Base-by-base conservation (phyloP, 345 rosid species). In the Brassica incana region DNA sequence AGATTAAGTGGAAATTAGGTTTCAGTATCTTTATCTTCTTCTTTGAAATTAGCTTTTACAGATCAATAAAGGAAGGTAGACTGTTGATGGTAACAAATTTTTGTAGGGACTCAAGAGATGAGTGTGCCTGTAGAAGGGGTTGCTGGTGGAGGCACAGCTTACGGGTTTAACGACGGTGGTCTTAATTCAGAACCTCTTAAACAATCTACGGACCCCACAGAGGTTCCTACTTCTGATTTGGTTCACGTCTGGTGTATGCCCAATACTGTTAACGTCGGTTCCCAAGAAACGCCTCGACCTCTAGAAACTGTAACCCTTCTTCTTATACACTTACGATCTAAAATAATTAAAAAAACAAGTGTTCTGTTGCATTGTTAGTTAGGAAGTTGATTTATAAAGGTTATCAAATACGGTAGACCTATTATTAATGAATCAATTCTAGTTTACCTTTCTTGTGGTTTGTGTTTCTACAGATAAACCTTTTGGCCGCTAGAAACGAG, bases 61-160 rank as follows among this genome's bases (percentile, higher is more conserved):
- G 0, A 4, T 40, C 11, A 40, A 40, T n/a, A 3, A 52, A 48
- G 25, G 25, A 23, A 23, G 25, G 25, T 23, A 23, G 25, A 23
- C 25, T 23, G 25, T 23, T 23, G 25, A 23, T 23, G 25, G 25
- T 23, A 23, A 23, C 25, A 23, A 23, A 23, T 0, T 68, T 75
- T 0, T 71, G 77, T 60, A 81, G 77, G 60, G 62, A 48, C 71
- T 45, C 74, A 66, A 65, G 84, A 76, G 10, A 72, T 77, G 69
- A 67, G 1, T 77, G 75, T 81, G 1, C 98, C 97, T 14, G 91
- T 95, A 33, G 97, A 95, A 87, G 99, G 99, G n/a, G 93, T 95
- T 50, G 94, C 99, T 58, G 99, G 99, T 48, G 99, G 99, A 82
- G 98, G 99, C 20, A 95, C 99, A 43, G 88, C 99, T 23, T 95